Evolutionary conservation across 495 filamentous ascomycete species (phyloP).

Genomic region (Cercophora newfieldiana): DNA sequence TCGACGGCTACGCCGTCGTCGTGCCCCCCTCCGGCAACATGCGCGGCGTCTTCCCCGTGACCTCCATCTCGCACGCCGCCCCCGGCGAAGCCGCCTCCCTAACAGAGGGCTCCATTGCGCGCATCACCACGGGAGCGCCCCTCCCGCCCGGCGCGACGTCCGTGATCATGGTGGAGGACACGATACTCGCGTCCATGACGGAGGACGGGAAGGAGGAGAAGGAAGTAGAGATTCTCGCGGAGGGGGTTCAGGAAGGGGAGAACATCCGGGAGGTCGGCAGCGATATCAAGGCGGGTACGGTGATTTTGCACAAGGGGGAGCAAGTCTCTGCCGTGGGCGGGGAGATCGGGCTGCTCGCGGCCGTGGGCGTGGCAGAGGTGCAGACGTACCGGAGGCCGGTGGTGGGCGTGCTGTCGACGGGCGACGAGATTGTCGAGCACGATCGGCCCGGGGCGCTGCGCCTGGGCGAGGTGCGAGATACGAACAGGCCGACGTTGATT

Average conservation of each 20-base stretch:
- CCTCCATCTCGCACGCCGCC: slow-evolving; percentile 80
- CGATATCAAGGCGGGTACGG: slow-evolving; percentile 68
- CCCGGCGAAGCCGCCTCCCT: slow-evolving; percentile 50
- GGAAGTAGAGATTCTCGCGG: slow-evolving; percentile 79
- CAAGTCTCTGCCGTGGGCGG: slow-evolving; percentile 81
- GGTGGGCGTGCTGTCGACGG: slow-evolving; percentile 88
- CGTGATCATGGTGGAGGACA: slow-evolving; percentile 98
- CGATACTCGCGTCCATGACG: slow-evolving; percentile 67
- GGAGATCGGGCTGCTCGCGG: slow-evolving; percentile 85
- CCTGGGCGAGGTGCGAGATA: slow-evolving; percentile 87
- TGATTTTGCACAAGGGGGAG: slow-evolving; percentile 73
- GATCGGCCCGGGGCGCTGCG: slow-evolving; percentile 61
- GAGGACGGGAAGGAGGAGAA: slow-evolving; percentile 85
- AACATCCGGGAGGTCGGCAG: slow-evolving; percentile 92
- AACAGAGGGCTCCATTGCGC: slow-evolving; percentile 71
- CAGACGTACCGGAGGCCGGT: slow-evolving; percentile 72
- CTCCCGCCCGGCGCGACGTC: slow-evolving; percentile 84
- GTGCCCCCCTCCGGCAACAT: slow-evolving; percentile 59
- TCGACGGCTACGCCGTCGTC: slow-evolving; percentile 90
- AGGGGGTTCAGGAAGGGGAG: slow-evolving; percentile 71
- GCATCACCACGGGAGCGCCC: slow-evolving; percentile 94
- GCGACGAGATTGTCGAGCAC: slow-evolving; percentile 88
- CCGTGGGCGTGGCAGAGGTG: slow-evolving; percentile 76
- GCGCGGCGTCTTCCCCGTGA: slow-evolving; percentile 82
- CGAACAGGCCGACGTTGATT: slow-evolving; percentile 83